phyloP scores from a whole-genome alignment of 352 stramenopile genomes.

The Blastocystis sp. region DNA sequence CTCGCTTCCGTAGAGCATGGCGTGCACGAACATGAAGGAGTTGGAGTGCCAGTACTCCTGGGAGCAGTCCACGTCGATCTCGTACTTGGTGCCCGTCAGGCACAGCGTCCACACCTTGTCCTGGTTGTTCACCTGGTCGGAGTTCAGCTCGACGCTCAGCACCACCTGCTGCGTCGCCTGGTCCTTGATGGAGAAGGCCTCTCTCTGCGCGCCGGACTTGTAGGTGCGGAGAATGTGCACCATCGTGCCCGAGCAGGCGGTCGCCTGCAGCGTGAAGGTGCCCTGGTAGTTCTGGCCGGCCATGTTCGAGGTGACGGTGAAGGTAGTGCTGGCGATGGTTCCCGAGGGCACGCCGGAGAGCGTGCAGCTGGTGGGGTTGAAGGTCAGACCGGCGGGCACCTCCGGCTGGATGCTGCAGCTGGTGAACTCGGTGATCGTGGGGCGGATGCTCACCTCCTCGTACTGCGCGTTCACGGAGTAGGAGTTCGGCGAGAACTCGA shows the following conservation, averaged over 20 bases:
- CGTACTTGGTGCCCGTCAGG: constrained; percentile 11
- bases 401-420: not conserved
- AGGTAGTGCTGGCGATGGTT: not conserved
- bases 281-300: not conserved
- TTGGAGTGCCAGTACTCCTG: not conserved
- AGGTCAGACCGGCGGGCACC: constrained; percentile 2
- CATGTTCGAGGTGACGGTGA: not conserved
- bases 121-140: not conserved
- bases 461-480: constrained; percentile 35
- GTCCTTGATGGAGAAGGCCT: constrained; percentile 17
- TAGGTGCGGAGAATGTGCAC: constrained; percentile 27
- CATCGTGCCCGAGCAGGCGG: not conserved
- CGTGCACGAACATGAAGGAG: constrained; percentile 15
- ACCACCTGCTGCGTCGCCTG: constrained; percentile 8
- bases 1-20: constrained; percentile 19
- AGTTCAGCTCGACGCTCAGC: not conserved
- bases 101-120: not conserved
- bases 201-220: not conserved
- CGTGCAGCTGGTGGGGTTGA: constrained; percentile 1
- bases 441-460: not conserved
- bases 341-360: not conserved
- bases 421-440: too few relatives aligned
- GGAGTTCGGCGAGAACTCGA: not conserved
- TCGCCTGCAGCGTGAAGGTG: not conserved
- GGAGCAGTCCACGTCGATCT: not conserved